Evolutionary conservation across 2,329 filamentous ascomycete genomes (phyloP), one percentile per base, ranked within the genome.

Genomic region (Thelonectria discophora): DNA sequence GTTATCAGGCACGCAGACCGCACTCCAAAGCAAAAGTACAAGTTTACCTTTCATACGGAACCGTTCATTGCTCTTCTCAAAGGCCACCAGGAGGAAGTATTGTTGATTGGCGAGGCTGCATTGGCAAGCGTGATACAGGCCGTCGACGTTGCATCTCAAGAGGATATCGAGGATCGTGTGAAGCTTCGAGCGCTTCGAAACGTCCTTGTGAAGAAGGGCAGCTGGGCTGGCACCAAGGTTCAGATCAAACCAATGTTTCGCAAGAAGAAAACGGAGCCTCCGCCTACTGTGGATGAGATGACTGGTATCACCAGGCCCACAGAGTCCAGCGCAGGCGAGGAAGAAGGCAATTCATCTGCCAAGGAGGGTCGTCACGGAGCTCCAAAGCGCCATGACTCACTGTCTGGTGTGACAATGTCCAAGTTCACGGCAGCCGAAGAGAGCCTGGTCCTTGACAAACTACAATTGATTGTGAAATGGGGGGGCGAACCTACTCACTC

Each of bases 231-330:
- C 0, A 99, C 95, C 1, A 99, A 99, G 76, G 93, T 99, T 2
- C 95, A 99, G 77, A 98, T 99, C 75, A 99, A 99, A 77, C 95
- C 95, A 10, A 97, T 99, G 93, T 99, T 99, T 77, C 89, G 94
- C 53, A 97, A 94, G 80, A 89, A 93, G 72, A 92, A 88, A 72
- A 86, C 88, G 3, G 86, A 91, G 52, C 86, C 89, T 65, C 75
- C 80, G 60, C 51, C 73, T 3, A 61, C 74, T 2, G 73, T 78
- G 4, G 74, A 78, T 12, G 80, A 81, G 61, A 66, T 77, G 32
- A 66, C 73, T 5, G 64, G 64, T 13, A 18, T 68, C 5, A 72
- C 78, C 12, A 75, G 78, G 50, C 65, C 70, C 46, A 63, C 69
- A 43, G 70, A 73, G 49, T 63, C 65, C 2, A 56, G 71, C 7